phyloP scores from a whole-genome alignment of 768 basidiomycete species.

The Dictyophora rubrovolvata region DNA sequence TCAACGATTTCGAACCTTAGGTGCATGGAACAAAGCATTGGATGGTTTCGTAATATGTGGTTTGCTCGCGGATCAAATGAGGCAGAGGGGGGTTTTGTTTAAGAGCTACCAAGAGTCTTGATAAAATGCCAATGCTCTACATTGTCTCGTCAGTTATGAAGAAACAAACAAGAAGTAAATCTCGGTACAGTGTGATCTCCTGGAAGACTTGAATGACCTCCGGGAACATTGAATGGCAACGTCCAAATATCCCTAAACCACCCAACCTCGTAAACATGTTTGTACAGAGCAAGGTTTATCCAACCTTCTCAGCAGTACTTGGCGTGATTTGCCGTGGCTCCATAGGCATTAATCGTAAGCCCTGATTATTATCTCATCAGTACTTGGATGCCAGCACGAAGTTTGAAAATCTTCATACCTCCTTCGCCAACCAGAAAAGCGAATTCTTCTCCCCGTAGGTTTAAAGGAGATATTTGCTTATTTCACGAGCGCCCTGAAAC shows the following conservation, averaged over 20 bases:
- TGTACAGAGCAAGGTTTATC: background rate
- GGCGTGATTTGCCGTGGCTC: constrained; percentile 49
- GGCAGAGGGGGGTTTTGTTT: constrained; percentile 49
- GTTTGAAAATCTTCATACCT: constrained; percentile 27
- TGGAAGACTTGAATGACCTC: constrained; percentile 83
- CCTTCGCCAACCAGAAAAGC: constrained; percentile 86
- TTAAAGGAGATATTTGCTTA: constrained; percentile 36
- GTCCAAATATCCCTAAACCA: constrained; percentile 41
- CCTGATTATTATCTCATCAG: constrained; percentile 20
- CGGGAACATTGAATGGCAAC: constrained; percentile 53
- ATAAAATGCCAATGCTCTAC: constrained; percentile 74
- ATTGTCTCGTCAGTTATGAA: background rate
- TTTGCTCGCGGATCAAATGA: constrained; percentile 22
- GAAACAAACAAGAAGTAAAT: background rate
- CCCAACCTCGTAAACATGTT: background rate
- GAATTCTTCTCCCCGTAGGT: constrained; percentile 65
- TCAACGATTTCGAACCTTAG: constrained; percentile 36
- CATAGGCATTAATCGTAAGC: constrained; percentile 40
- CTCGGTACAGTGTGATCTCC: constrained; percentile 58
- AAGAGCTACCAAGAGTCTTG: constrained; percentile 54
- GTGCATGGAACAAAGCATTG: constrained; percentile 56
- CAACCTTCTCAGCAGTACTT: constrained; percentile 54
- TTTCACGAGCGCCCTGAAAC: constrained; percentile 31
- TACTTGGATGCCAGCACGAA: no score
- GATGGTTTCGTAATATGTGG: constrained; percentile 40